These are phyloP conservation scores for Paraphoma chrysanthemicola DNA, from an alignment of 2,329 filamentous ascomycete genomes.

Conservation along the genomic window DNA sequence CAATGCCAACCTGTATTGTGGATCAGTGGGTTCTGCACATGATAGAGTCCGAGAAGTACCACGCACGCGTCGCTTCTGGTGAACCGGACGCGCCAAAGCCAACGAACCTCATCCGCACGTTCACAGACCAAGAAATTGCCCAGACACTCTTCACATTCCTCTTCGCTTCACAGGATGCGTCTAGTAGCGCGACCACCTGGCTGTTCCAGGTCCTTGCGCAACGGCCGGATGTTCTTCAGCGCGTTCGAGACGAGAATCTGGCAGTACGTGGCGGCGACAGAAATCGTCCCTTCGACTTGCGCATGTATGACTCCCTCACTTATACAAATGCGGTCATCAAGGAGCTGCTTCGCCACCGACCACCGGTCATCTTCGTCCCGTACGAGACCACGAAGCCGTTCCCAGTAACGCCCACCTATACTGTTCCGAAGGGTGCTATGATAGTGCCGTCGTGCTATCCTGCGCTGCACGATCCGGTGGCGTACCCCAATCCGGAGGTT, in stretches of 20 bases:
- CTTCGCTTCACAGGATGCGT: conserved; percentile 95
- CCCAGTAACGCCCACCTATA: conserved; percentile 84
- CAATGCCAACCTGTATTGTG: conserved; percentile 86
- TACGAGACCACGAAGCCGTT: conserved; percentile 93
- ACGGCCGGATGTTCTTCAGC: conserved; percentile 84
- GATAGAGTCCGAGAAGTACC: conserved; percentile 81
- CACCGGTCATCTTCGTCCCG: conserved; percentile 94
- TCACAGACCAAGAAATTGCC: conserved; percentile 86
- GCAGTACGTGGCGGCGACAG: conserved; percentile 74
- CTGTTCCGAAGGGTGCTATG: conserved; percentile 92
- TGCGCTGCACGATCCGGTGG: conserved; percentile 86
- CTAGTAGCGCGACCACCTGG: conserved; percentile 90
- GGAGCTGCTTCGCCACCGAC: conserved; percentile 73
- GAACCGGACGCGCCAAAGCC: conserved; percentile 76
- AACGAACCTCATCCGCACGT: conserved; percentile 79
- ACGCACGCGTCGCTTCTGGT: conserved; percentile 76
- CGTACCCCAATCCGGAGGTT: conserved; percentile 84
- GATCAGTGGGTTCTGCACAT: conserved; percentile 91
- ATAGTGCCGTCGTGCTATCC: conserved; percentile 88
- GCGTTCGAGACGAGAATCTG: conserved; percentile 87
- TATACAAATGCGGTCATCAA: conserved; percentile 90
- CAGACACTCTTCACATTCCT: conserved; percentile 94
- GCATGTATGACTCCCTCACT: conserved; percentile 82
- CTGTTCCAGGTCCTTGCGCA: conserved; percentile 92
- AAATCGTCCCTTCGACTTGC: conserved; percentile 73